Percentiles rank a stretch among this genome's conserved stretches.
Conservation (phyloP, 495 filamentous ascomycete genomes). For the Aspergillus coremiiformis region DNA sequence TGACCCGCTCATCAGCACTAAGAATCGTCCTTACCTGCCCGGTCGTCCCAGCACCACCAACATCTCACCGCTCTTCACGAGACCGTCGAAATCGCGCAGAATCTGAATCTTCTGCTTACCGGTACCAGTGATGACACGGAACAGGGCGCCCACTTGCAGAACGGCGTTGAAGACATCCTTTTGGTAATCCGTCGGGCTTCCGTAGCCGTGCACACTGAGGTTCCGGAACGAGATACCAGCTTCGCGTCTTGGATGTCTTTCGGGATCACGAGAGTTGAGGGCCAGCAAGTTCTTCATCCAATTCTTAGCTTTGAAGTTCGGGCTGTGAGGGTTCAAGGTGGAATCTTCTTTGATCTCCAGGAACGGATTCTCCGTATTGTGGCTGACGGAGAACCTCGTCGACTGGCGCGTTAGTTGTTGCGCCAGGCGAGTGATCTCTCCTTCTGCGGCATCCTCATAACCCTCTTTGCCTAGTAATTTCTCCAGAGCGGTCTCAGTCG, state of each 20-base stretch:
- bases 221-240: conserved; percentile 49
- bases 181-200: conserved; percentile 71
- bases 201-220: conserved; percentile 71
- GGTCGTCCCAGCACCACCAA: conserved; percentile 72
- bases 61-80: conserved; percentile 72
- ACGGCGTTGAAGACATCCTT: conserved; percentile 68
- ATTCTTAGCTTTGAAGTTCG: conserved; percentile 42
- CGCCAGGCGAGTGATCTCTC: conserved; percentile 38
- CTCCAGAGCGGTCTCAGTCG: conserved; percentile 28
- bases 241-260: conserved; percentile 36
- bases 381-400: conserved; percentile 26
- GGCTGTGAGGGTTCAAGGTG: conserved; percentile 37
- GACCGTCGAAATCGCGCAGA: conserved; percentile 62
- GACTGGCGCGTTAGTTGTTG: conserved; percentile 44
- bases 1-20: not conserved
- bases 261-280: conserved; percentile 41
- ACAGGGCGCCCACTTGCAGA: conserved; percentile 45
- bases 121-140: conserved; percentile 36
- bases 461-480: conserved; percentile 10
- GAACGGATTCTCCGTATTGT: conserved; percentile 39
- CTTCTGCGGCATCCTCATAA: conserved; percentile 27
- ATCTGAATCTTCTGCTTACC: conserved; percentile 59
- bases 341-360: conserved; percentile 34
- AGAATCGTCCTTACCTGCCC: conserved; percentile 34
- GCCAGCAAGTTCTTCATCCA: conserved; percentile 48